Percentiles rank a stretch among this genome's conserved stretches.
These are phyloP conservation scores for Coniochaeta pulveracea DNA, from an alignment of 2,329 filamentous ascomycete species.

Conservation along the genomic window DNA sequence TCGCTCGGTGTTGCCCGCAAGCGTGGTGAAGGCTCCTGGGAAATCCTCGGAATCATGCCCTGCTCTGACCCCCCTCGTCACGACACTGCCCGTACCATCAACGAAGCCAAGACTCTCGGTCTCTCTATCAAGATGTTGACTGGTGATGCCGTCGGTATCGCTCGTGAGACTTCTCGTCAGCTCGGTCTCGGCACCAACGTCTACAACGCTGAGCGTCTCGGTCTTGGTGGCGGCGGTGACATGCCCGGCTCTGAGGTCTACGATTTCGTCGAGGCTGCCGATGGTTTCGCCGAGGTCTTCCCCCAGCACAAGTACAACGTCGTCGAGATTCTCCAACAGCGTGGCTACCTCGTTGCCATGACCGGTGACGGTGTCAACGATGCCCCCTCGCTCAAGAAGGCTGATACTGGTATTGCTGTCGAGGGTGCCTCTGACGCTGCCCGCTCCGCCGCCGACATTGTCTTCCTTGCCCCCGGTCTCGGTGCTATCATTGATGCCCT, in stretches of 20 bases:
- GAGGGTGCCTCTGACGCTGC: slow-evolving; percentile 87
- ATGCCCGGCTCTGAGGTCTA: slow-evolving; percentile 92
- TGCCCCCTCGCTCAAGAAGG: slow-evolving; percentile 84
- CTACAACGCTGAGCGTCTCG: slow-evolving; percentile 86
- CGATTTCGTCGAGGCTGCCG: slow-evolving; percentile 89
- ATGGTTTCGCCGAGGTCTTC: slow-evolving; percentile 92
- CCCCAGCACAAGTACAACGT: slow-evolving; percentile 93
- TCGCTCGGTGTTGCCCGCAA: slow-evolving; percentile 89
- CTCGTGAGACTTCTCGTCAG: slow-evolving; percentile 82
- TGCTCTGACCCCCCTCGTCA: slow-evolving; percentile 86
- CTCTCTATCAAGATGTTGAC: slow-evolving; percentile 94
- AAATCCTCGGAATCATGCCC: slow-evolving; percentile 91
- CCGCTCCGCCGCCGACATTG: slow-evolving; percentile 83
- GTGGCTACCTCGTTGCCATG: slow-evolving; percentile 91
- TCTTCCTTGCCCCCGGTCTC: slow-evolving; percentile 84
- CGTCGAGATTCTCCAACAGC: slow-evolving; percentile 86
- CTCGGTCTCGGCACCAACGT: slow-evolving; percentile 87
- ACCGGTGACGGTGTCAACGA: slow-evolving; percentile 95
- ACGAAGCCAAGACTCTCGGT: slow-evolving; percentile 79
- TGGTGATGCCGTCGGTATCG: slow-evolving; percentile 88
- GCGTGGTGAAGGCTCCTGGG: slow-evolving; percentile 70
- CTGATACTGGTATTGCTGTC: slow-evolving; percentile 92
- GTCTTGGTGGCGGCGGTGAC: slow-evolving; percentile 79
- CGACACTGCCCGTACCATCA: slow-evolving; percentile 82
- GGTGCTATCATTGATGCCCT: slow-evolving; percentile 87